Conservation (phyloP, 805 yeast genomes). For the Clavispora carvajalis region DNA sequence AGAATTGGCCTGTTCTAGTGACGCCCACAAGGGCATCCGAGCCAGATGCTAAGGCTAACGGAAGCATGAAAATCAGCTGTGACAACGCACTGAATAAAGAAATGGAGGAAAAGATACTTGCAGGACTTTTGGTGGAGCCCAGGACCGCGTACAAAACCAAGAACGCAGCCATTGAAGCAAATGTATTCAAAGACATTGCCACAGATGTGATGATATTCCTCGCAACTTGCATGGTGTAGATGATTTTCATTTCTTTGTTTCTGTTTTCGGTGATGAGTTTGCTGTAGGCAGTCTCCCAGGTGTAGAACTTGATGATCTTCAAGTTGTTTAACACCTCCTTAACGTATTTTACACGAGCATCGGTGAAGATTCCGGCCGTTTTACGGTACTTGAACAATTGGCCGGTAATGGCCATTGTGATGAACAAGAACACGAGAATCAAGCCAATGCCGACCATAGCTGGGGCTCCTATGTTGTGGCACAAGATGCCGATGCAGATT, state of each 20-base stretch:
- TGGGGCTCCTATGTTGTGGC: constrained; percentile 65
- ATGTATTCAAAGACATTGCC: constrained; percentile 60
- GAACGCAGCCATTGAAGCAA: constrained; percentile 61
- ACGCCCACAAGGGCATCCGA: constrained; percentile 65
- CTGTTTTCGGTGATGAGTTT: constrained; percentile 52
- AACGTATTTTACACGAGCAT: constrained; percentile 66
- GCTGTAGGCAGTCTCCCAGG: constrained; percentile 85
- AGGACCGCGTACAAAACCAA: constrained; percentile 31
- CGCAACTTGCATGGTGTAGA: constrained; percentile 58
- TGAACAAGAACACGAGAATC: constrained; percentile 46
- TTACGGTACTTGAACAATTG: constrained; percentile 51
- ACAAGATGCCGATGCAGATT: constrained; percentile 58
- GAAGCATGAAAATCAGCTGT: constrained; percentile 61
- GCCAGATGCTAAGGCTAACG: constrained; percentile 62
- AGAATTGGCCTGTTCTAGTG: constrained; percentile 48
- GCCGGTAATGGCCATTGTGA: constrained; percentile 43
- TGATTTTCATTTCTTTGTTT: constrained; percentile 52
- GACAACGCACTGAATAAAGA: constrained; percentile 61
- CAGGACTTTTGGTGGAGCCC: constrained; percentile 41
- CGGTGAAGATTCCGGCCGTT: constrained; percentile 62
- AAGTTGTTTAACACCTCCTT: constrained; percentile 75
- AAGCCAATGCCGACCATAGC: constrained; percentile 66
- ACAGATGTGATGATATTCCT: constrained; percentile 61
- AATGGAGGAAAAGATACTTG: constrained; percentile 63
- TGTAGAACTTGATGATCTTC: constrained; percentile 79